A percentile compares a stretch with the other conserved stretches of the same genome.
phyloP scores from a whole-genome alignment of 1,284 basidiomycete genomes.

The Coniferiporia weirii region DNA sequence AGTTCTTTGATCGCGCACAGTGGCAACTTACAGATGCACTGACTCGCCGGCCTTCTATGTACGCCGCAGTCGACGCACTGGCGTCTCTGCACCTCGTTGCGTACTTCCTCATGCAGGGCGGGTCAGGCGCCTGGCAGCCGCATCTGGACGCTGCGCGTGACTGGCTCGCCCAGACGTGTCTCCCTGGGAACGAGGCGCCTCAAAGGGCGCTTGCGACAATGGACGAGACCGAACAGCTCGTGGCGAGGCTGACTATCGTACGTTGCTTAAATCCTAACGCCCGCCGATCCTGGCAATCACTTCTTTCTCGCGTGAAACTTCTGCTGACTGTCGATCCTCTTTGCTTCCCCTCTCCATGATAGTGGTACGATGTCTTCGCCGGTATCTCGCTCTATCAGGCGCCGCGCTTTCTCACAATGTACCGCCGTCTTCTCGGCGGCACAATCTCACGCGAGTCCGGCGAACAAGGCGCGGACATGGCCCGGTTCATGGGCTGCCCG shows the following conservation, averaged over 20 bases:
- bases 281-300: constrained; percentile 8
- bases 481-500: constrained; percentile 65
- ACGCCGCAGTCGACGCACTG: constrained; percentile 62
- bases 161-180: constrained; percentile 60
- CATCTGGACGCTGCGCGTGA: constrained; percentile 63
- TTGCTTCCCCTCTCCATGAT: constrained; percentile 14
- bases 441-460: constrained; percentile 29
- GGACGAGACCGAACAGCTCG: constrained; percentile 46
- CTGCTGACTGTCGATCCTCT: constrained; percentile 14
- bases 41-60: constrained; percentile 23
- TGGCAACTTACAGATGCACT: constrained; percentile 48
- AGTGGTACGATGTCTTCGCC: constrained; percentile 76
- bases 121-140: constrained; percentile 58
- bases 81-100: constrained; percentile 69
- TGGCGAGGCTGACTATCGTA: constrained; percentile 68
- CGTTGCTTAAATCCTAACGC: constrained; percentile 25
- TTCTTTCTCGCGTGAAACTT: not conserved
- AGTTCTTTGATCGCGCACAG: constrained; percentile 62
- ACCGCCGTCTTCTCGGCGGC: constrained; percentile 50
- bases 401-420: constrained; percentile 61
- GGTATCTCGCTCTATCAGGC: constrained; percentile 54
- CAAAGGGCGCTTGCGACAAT: constrained; percentile 50
- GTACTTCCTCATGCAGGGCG: constrained; percentile 62
- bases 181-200: constrained; percentile 50
- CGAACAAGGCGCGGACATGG: constrained; percentile 38